phyloP scores from a whole-genome alignment of 306 rosid genomes.

The cucumber (Cucumis sativus) region DNA sequence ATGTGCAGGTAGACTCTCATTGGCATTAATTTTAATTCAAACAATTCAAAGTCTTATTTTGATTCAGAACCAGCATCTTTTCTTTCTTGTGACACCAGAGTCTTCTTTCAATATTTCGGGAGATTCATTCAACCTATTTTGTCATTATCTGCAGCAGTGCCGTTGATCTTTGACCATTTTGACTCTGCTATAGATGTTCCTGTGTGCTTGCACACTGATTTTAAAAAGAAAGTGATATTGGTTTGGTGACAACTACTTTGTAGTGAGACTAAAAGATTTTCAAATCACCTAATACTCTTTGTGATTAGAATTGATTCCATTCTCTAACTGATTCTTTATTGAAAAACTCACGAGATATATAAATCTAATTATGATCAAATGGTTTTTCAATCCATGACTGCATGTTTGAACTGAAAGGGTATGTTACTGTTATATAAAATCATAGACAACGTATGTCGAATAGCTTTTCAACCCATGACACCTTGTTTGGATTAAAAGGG shows the following conservation, averaged over 20 bases:
- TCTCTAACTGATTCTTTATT: background rate
- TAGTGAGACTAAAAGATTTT: background rate
- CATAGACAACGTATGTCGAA: background rate
- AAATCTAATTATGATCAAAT: background rate
- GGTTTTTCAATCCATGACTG: background rate
- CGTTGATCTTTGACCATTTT: background rate
- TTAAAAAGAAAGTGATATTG: background rate
- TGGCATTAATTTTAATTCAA: background rate
- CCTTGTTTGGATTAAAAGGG: background rate
- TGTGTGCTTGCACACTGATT: background rate
- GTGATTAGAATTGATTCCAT: background rate
- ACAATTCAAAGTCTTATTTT: background rate
- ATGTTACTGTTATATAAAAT: background rate
- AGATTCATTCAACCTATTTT: background rate
- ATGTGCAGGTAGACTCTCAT: conserved; percentile 52
- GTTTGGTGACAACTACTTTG: background rate
- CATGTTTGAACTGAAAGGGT: background rate
- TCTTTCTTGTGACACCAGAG: background rate
- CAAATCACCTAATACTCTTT: background rate
- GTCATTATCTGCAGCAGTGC: background rate
- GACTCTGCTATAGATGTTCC: background rate
- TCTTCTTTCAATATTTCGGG: background rate
- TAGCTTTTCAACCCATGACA: background rate
- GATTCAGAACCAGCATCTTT: background rate
- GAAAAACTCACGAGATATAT: background rate